A percentile compares a stretch with the other conserved stretches of the same genome.
Evolutionary conservation across 1,139 yeast species (phyloP).

Genomic region (Kazachstania sp.): DNA sequence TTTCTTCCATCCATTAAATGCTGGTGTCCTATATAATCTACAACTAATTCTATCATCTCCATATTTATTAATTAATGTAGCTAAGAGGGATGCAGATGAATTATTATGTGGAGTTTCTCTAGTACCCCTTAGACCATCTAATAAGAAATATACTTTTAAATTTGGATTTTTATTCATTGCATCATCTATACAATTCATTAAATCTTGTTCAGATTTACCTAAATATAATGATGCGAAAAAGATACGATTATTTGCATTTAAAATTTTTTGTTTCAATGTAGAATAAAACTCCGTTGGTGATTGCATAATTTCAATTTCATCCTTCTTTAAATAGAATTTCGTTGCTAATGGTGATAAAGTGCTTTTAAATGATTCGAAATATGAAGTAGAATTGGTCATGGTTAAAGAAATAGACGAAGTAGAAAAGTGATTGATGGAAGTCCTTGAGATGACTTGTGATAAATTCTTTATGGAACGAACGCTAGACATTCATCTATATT

Average conservation of each 20-base stretch:
- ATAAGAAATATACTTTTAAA: constrained; percentile 60
- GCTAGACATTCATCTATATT: neutral
- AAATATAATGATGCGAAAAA: constrained; percentile 81
- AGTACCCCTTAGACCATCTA: constrained; percentile 89
- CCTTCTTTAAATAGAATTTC: constrained; percentile 49
- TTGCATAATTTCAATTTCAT: constrained; percentile 54
- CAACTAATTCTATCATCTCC: constrained; percentile 70
- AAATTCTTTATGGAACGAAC: neutral
- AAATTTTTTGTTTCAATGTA: constrained; percentile 48
- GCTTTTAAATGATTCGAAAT: constrained; percentile 10
- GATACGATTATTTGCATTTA: constrained; percentile 48
- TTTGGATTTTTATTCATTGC: constrained; percentile 55
- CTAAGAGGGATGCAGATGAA: constrained; percentile 72
- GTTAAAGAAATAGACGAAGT: neutral
- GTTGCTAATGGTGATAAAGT: constrained; percentile 29
- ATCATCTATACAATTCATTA: constrained; percentile 48
- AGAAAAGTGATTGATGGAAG: neutral
- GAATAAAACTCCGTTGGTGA: constrained; percentile 66
- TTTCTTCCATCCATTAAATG: constrained; percentile 59
- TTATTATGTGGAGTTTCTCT: constrained; percentile 69
- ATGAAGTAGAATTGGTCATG: neutral
- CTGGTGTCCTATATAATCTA: constrained; percentile 86
- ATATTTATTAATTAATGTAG: constrained; percentile 56
- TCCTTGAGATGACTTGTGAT: neutral
- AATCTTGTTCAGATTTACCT: constrained; percentile 74